Evolutionary conservation across 2,329 filamentous ascomycete species (phyloP).

Genomic region (Dryadomyces sulphureus): DNA sequence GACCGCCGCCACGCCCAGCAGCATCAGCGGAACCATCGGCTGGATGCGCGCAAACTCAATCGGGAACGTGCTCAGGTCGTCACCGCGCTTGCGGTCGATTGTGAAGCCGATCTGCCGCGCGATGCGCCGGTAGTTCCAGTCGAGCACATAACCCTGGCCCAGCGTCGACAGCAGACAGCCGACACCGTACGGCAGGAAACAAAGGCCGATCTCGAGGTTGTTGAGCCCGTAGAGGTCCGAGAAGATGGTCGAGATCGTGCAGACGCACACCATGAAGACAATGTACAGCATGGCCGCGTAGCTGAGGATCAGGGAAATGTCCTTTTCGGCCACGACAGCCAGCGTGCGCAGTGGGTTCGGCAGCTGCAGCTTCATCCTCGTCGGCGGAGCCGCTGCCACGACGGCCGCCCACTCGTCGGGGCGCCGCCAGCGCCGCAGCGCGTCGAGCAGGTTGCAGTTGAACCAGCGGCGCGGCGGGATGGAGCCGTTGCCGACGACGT

Average conservation of each 20-base stretch:
- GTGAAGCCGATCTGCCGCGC: conserved; percentile 45
- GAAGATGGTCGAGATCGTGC: conserved; percentile 38
- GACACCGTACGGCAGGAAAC: conserved; percentile 38
- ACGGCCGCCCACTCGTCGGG: no score
- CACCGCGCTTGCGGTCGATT: conserved; percentile 43
- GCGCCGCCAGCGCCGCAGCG: conserved; percentile 24
- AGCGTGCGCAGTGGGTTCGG: conserved; percentile 44
- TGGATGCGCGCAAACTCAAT: conserved; percentile 41
- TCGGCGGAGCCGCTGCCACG: conserved; percentile 15
- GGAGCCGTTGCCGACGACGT: conserved; percentile 48
- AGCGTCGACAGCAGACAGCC: conserved; percentile 33
- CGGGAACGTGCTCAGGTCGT: conserved; percentile 35
- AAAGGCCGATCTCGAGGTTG: conserved; percentile 36
- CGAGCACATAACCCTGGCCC: conserved; percentile 40
- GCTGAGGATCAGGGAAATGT: conserved; percentile 36
- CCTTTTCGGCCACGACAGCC: conserved; percentile 39
- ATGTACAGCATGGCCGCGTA: conserved; percentile 41
- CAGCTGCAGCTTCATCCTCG: conserved; percentile 13
- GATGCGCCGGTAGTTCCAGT: conserved; percentile 57
- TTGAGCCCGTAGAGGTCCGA: conserved; percentile 34
- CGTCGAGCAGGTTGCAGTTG: conserved; percentile 43
- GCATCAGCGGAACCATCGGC: conserved; percentile 37
- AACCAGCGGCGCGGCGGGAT: conserved; percentile 39
- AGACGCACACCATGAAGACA: conserved; percentile 37
- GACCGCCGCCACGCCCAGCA: conserved; percentile 35